A percentile compares a stretch with the other conserved stretches of the same genome.
phyloP scores from a whole-genome alignment of 1,139 yeast species.

The Spathaspora sp. region DNA sequence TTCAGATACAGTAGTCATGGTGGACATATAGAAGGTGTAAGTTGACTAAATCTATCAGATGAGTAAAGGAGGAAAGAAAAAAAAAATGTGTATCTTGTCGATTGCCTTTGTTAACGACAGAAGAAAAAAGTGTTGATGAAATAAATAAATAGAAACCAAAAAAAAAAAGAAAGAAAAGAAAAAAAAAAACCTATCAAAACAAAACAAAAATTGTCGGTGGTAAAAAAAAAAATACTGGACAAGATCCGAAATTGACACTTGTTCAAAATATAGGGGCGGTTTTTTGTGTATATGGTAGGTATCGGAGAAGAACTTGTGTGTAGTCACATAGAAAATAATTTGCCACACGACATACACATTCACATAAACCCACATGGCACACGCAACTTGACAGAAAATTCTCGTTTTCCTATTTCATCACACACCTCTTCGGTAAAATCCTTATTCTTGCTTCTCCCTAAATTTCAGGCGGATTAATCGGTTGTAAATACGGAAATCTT shows the following conservation, averaged over 20 bases:
- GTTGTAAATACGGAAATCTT: not conserved
- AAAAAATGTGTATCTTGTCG: not conserved
- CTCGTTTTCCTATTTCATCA: too few species aligned
- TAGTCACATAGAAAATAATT: not conserved
- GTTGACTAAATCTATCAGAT: not conserved
- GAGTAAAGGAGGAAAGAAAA: not conserved
- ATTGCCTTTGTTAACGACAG: not conserved
- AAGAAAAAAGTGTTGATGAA: not conserved
- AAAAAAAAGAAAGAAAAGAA: not conserved
- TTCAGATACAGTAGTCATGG: constrained; percentile 18
- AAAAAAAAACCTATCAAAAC: not conserved
- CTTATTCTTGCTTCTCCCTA: not conserved
- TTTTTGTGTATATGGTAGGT: not conserved
- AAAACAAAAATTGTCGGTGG: not conserved
- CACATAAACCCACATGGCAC: too few species aligned
- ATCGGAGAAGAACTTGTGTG: not conserved
- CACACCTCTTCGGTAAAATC: too few species aligned
- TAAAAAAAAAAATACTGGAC: not conserved
- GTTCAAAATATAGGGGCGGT: not conserved
- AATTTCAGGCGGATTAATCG: not conserved
- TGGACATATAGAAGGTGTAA: not conserved
- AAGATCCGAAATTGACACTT: not conserved
- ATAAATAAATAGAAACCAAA: not conserved
- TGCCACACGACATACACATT: not conserved
- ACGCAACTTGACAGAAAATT: too few species aligned